phyloP scores from a whole-genome alignment of 176 grass and related monocot species.

The Triticum urartu region DNA sequence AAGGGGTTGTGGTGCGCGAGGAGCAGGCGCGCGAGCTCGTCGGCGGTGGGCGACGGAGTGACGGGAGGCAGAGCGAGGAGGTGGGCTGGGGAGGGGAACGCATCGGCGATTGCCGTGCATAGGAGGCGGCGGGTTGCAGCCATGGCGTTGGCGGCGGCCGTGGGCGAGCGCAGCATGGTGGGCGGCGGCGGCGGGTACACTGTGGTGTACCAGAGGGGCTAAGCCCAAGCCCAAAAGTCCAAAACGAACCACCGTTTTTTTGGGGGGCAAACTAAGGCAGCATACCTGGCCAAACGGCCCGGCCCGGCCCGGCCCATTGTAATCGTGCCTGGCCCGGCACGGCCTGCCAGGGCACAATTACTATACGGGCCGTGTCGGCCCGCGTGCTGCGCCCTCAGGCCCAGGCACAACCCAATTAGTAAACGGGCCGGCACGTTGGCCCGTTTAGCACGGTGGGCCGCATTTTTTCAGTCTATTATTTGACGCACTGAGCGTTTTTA shows the following conservation, averaged over 20 bases:
- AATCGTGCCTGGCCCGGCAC: too few relatives aligned
- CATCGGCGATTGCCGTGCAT: neutral
- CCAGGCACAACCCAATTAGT: too few relatives aligned
- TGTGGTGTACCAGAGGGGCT: neutral
- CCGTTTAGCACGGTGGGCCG: too few relatives aligned
- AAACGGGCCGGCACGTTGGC: too few relatives aligned
- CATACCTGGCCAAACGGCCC: too few relatives aligned
- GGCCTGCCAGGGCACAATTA: too few relatives aligned
- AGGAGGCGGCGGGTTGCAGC: conserved; percentile 17
- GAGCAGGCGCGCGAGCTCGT: conserved; percentile 67
- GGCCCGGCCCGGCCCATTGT: too few relatives aligned
- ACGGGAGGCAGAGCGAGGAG: conserved; percentile 52
- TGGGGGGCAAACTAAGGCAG: too few relatives aligned
- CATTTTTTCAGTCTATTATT: too few relatives aligned
- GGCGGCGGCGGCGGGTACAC: neutral
- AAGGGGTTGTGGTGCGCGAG: conserved; percentile 79
- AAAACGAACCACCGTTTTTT: neutral
- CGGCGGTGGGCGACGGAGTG: conserved; percentile 45
- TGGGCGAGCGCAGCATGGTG: neutral
- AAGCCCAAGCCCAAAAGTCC: neutral
- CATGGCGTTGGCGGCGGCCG: neutral
- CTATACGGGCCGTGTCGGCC: too few relatives aligned
- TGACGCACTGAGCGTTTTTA: too few relatives aligned
- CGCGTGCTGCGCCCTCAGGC: too few relatives aligned
- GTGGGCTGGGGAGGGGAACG: neutral